A percentile compares a stretch with the other conserved stretches of the same genome.
These are phyloP conservation scores for Saccharomyces jurei DNA, from an alignment of 805 yeast species.

Conservation along the genomic window DNA sequence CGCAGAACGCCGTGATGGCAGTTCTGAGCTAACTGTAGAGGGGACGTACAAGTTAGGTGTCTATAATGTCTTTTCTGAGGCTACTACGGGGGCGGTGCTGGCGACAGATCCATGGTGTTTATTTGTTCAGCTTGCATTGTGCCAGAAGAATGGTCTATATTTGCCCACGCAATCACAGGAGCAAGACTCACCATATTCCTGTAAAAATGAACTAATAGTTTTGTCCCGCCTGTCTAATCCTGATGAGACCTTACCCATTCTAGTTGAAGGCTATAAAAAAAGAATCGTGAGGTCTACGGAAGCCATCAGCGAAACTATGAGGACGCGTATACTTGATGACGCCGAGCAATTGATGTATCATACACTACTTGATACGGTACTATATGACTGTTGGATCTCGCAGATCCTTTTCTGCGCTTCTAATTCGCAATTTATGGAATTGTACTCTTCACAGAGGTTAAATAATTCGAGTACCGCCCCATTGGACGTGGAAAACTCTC, in stretches of 20 bases:
- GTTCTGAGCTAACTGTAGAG: background rate
- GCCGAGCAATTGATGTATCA: constrained; percentile 32
- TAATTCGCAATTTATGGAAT: constrained; percentile 12
- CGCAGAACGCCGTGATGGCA: constrained; percentile 2
- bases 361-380: constrained; percentile 37
- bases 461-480: background rate
- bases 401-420: constrained; percentile 23
- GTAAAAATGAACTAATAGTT: constrained; percentile 33
- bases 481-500: background rate
- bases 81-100: constrained; percentile 22
- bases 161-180: constrained; percentile 32
- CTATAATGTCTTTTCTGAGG: constrained; percentile 36
- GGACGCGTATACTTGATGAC: constrained; percentile 26
- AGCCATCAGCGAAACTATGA: constrained; percentile 32
- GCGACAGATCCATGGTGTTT: constrained; percentile 58
- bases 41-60: constrained; percentile 46
- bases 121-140: constrained; percentile 35
- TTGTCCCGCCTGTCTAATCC: constrained; percentile 44
- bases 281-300: constrained; percentile 34
- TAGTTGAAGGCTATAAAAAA: constrained; percentile 40
- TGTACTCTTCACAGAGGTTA: constrained; percentile 14
- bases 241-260: constrained; percentile 44
- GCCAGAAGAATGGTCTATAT: constrained; percentile 36
- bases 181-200: constrained; percentile 4
- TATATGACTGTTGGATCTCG: constrained; percentile 45